Percentiles rank a stretch among this genome's conserved stretches.
Evolutionary conservation across 1,139 yeast species (phyloP).

Genomic region (Geotrichum macrosporum): DNA sequence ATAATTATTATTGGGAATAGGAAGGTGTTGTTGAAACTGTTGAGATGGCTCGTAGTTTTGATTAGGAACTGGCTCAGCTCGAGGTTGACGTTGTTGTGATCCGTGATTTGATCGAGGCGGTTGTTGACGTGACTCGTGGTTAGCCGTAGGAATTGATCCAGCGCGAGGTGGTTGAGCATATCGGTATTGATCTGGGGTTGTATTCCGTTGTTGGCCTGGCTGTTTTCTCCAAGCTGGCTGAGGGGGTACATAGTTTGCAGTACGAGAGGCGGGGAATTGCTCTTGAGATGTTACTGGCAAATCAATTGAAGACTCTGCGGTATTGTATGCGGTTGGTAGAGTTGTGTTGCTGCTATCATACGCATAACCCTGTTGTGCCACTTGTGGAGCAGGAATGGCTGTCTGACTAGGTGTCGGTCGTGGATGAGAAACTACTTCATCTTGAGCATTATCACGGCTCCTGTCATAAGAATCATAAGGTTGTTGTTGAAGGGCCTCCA

Average conservation of each 20-base stretch:
- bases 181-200: not conserved
- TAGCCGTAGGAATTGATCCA: too few relatives aligned
- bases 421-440: too few relatives aligned
- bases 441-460: too few relatives aligned
- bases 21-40: too few relatives aligned
- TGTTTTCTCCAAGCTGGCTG: not conserved
- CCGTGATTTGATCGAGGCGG: conserved; percentile 6
- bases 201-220: not conserved
- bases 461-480: conserved; percentile 11
- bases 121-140: not conserved
- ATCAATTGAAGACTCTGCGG: conserved; percentile 1
- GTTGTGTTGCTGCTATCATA: conserved; percentile 24
- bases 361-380: conserved; percentile 19
- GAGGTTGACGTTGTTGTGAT: not conserved
- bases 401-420: conserved; percentile 11
- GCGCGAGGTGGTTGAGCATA: not conserved
- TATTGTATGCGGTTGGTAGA: conserved; percentile 20
- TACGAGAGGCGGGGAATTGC: too few relatives aligned
- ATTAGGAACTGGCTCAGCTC: not conserved
- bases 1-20: too few relatives aligned
- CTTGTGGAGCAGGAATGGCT: conserved; percentile 18
- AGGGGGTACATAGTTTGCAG: not conserved
- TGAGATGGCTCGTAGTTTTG: not conserved
- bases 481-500: conserved; percentile 21
- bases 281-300: too few relatives aligned